Conservation (phyloP, 345 rosid genomes). For the Linum lewisii region DNA sequence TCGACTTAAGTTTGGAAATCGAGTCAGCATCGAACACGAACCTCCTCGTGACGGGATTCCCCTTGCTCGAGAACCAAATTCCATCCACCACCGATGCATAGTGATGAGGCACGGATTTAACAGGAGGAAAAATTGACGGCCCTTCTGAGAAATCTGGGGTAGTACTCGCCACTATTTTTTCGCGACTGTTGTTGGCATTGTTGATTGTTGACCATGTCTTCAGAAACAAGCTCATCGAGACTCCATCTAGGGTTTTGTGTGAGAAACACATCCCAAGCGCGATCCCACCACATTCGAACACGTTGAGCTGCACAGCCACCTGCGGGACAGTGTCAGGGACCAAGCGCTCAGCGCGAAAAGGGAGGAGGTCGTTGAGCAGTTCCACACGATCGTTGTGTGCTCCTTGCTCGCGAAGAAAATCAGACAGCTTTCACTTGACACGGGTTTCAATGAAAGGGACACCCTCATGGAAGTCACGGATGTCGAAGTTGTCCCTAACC, state of each 20-base stretch:
- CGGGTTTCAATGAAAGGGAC: constrained; percentile 9
- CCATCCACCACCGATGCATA: background rate
- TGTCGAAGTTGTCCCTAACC: constrained; percentile 6
- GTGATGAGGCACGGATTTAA: constrained; percentile 8
- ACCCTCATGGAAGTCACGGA: constrained; percentile 13
- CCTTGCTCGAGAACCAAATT: constrained; percentile 9
- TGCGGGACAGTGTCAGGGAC: background rate
- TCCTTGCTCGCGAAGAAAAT: background rate
- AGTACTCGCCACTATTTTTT: too few species aligned
- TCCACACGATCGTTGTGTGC: background rate
- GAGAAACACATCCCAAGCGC: constrained; percentile 9
- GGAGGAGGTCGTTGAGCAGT: constrained; percentile 10
- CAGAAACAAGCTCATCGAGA: constrained; percentile 1
- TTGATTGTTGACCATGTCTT: constrained; percentile 10
- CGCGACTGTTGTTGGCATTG: background rate
- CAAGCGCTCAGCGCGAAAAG: constrained; percentile 2
- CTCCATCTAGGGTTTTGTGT: constrained; percentile 10
- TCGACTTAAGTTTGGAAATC: constrained; percentile 1
- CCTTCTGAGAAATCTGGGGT: background rate
- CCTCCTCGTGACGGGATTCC: constrained; percentile 3
- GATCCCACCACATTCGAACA: constrained; percentile 14
- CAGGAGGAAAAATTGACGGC: constrained; percentile 1
- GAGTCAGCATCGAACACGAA: constrained; percentile 14
- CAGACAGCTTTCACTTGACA: background rate
- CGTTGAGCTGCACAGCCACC: constrained; percentile 11